Base-by-base conservation (phyloP, 768 basidiomycete species). In the Dentipellis sp. region DNA sequence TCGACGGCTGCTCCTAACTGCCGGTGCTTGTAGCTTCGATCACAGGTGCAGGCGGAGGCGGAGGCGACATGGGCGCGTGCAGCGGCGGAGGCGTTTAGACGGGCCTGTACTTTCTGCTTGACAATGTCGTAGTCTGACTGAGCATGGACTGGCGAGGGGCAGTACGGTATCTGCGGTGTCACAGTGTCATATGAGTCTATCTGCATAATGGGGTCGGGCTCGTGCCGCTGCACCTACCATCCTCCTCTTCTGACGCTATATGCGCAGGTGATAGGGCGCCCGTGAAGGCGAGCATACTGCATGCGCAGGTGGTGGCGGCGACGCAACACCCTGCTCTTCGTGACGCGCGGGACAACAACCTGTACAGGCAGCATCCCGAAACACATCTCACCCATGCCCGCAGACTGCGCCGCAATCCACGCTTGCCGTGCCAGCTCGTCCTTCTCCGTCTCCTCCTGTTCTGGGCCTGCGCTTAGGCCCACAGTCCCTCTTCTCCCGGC, bases 1-100 rank as follows among this genome's bases (percentile, higher is more conserved):
- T 82, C 7, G 76, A 73, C 0, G 86, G 80, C 5, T 85, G 68
- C 59, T 87, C 87, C 84, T 83, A 86, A 60, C 81, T 82, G 7
- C 58, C 51, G 17, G 74, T 75, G 9, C 70, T 73, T 53, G 73
- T 72, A 34, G 65, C 64, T 39, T 67, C 62, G 38, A 73, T 69
- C 3, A 71, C 58, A 2, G 70, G 63, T 21, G 66, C 68, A 5
- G 65, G 59, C 9, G 66, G 67, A 19, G 71, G 66, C 1, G 70
- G 64, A 16, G 73, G 66, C 42, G 66, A 73, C 10, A 76, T 63
- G 6, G 67, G 64, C 11, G 64, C 35, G 1, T 62, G 66, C 5
- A 79, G 82, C 0, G 79, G 78, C 10, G 77, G 69, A 3, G 76
- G 71, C 11, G 74, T 66, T 10, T 69, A 67, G 19, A 74, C 66